Evolutionary conservation across 2,329 filamentous ascomycete species (phyloP).

Genomic region (Penicillium sp.): DNA sequence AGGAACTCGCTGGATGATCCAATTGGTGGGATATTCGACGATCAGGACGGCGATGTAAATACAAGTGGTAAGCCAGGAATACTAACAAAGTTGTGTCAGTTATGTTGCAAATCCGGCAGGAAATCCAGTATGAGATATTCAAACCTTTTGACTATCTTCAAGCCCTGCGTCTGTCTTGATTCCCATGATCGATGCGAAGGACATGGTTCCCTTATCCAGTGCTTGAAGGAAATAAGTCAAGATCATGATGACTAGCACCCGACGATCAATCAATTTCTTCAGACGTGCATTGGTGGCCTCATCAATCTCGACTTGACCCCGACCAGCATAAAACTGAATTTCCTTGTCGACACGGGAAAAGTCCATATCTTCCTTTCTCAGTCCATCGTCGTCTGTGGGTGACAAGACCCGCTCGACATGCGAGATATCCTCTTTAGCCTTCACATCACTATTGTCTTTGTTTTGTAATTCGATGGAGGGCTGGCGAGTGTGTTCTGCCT

Average conservation of each 20-base stretch:
- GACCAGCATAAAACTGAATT: slow-evolving; percentile 69
- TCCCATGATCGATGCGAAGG: slow-evolving; percentile 20
- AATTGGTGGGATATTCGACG: slow-evolving; percentile 75
- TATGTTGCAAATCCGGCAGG: background rate
- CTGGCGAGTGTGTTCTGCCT: slow-evolving; percentile 6
- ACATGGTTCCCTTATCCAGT: slow-evolving; percentile 21
- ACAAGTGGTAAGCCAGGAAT: slow-evolving; percentile 73
- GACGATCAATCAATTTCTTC: slow-evolving; percentile 19
- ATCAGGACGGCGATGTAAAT: slow-evolving; percentile 73
- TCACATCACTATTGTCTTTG: slow-evolving; percentile 21
- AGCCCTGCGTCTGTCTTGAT: slow-evolving; percentile 15
- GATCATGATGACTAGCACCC: slow-evolving; percentile 18
- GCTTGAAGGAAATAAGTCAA: slow-evolving; percentile 18
- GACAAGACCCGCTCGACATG: slow-evolving; percentile 57
- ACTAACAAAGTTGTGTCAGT: slow-evolving; percentile 48
- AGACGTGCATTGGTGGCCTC: slow-evolving; percentile 15
- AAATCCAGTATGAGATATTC: background rate
- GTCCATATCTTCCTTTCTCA: slow-evolving; percentile 60
- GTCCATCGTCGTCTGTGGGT: slow-evolving; percentile 46
- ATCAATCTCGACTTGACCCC: slow-evolving; percentile 48
- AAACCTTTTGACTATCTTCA: slow-evolving; percentile 17
- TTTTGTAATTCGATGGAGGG: slow-evolving; percentile 14
- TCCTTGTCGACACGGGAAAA: slow-evolving; percentile 69
- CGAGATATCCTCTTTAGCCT: slow-evolving; percentile 32
- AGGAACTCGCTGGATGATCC: slow-evolving; percentile 65